These are phyloP conservation scores for Lachnellula arida DNA, from an alignment of 2,329 filamentous ascomycete species.

Conservation along the genomic window DNA sequence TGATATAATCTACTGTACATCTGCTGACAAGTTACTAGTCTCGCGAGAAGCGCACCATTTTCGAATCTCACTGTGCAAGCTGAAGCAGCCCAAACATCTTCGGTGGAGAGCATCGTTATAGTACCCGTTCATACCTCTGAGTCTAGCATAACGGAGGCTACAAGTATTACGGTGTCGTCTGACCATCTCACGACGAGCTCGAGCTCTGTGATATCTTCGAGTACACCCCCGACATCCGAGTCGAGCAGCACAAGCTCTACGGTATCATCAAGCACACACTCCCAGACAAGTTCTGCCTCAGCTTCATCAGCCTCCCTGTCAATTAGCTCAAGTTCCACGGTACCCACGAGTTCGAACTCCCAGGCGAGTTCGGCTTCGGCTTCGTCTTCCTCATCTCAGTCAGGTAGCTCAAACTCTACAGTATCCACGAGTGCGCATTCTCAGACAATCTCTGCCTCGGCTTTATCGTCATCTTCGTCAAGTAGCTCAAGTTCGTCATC, in stretches of 20 bases:
- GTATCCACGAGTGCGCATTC: neutral
- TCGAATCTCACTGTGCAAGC: neutral
- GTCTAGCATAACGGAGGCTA: neutral
- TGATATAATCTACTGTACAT: neutral
- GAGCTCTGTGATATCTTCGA: neutral
- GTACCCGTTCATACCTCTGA: neutral
- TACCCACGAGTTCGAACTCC: neutral
- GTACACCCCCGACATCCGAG: neutral
- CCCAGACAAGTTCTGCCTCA: too few relatives aligned
- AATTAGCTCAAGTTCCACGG: neutral
- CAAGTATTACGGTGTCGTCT: neutral
- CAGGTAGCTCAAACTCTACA: neutral
- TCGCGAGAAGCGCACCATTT: neutral
- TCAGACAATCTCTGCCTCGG: neutral
- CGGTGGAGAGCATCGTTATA: neutral
- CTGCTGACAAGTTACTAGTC: conserved; percentile 3
- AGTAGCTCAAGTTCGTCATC: neutral
- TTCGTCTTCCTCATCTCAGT: neutral
- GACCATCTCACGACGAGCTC: neutral
- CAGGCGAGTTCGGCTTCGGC: neutral
- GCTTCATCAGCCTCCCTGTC: neutral
- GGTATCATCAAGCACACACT: too few relatives aligned
- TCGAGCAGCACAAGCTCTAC: too few relatives aligned
- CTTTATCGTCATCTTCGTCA: neutral
- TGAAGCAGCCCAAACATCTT: neutral